Percentiles rank a stretch among this genome's conserved stretches.
Evolutionary conservation across 2,329 filamentous ascomycete species (phyloP).

Genomic region (Plenodomus lindquistii): DNA sequence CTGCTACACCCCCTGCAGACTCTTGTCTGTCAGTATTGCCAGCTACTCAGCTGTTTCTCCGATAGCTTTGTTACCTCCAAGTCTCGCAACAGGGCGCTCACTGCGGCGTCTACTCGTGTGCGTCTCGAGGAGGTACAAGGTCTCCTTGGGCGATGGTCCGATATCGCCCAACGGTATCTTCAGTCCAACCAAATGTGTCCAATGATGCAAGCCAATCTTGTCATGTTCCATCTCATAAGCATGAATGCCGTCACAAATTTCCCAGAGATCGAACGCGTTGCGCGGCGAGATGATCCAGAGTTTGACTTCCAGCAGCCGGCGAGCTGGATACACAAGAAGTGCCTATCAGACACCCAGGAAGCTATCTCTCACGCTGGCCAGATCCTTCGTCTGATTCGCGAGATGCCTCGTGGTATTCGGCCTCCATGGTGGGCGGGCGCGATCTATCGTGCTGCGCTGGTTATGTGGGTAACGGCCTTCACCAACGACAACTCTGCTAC

Average conservation of each 20-base stretch:
- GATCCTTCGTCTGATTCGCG: conserved; percentile 63
- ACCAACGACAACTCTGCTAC: conserved; percentile 53
- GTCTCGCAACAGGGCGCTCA: conserved; percentile 56
- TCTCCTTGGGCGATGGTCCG: conserved; percentile 68
- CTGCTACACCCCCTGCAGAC: conserved; percentile 70
- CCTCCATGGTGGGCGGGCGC: conserved; percentile 74
- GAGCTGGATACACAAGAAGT: conserved; percentile 61
- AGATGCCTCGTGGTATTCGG: conserved; percentile 63
- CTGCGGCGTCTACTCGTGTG: conserved; percentile 62
- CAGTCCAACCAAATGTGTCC: conserved; percentile 62
- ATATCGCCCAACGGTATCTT: conserved; percentile 61
- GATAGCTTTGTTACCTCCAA: conserved; percentile 56
- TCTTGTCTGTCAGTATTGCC: conserved; percentile 65
- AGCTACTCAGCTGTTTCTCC: conserved; percentile 68
- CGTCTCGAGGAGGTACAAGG: conserved; percentile 67
- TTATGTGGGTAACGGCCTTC: conserved; percentile 57
- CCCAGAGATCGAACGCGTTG: conserved; percentile 67
- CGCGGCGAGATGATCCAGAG: conserved; percentile 63
- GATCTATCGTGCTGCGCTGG: conserved; percentile 63
- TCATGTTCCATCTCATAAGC: conserved; percentile 72
- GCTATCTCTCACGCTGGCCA: conserved; percentile 71
- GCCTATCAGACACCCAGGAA: conserved; percentile 66
- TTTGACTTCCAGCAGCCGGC: conserved; percentile 58
- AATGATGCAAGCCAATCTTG: conserved; percentile 66
- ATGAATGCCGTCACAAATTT: conserved; percentile 71